Evolutionary conservation across 2,329 filamentous ascomycete species (phyloP), one percentile per base, ranked within the genome.

Genomic region (Cryphonectria radicalis): DNA sequence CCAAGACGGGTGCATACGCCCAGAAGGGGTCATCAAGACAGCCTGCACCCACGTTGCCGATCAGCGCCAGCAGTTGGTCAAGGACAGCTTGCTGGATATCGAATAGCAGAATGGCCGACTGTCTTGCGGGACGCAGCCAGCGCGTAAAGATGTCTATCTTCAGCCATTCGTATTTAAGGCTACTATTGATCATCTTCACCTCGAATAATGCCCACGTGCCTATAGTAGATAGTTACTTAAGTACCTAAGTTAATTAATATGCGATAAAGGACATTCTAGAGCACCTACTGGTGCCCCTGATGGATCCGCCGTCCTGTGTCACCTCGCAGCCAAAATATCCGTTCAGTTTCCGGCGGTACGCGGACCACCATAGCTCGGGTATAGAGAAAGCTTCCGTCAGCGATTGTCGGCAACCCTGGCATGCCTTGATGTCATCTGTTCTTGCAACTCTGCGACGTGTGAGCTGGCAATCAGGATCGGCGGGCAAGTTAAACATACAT

Each of bases 281-380:
- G 22, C 4, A 77, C 78, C n/a, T 66, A 79, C 76, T 76, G 10
- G 75, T 53, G 17, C 69, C 74, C 2, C 57, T 25, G 37, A 66
- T 46, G 8, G 71, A 74, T 1, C 73, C 37, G 0, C 74, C 64
- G 37, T 74, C 69, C 7, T 73, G 59, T 5, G 64, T 73, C 13
- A 71, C 75, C 25, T 79, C 77, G 63, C 77, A 78, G 0, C 81
- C 82, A 72, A 83, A 82, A 43, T 82, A 81, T 0, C 81, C 82
- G n/a, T 83, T 84, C 2, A 81, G 78, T 50, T 78, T 78, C 19
- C 73, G 73, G 59, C 75, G 78, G 50, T 79, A 77, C 6, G 76
- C 73, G 0, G 79, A 76, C 82, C 81, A 83, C 80, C 80, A 84
- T 0, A 77, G 50, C 17, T 77, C 70, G 0, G 80, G 80, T 17